Evolutionary conservation across 139 green algal species (phyloP), one percentile per base, ranked within the genome.

Genomic region (Tetraselmis striata): DNA sequence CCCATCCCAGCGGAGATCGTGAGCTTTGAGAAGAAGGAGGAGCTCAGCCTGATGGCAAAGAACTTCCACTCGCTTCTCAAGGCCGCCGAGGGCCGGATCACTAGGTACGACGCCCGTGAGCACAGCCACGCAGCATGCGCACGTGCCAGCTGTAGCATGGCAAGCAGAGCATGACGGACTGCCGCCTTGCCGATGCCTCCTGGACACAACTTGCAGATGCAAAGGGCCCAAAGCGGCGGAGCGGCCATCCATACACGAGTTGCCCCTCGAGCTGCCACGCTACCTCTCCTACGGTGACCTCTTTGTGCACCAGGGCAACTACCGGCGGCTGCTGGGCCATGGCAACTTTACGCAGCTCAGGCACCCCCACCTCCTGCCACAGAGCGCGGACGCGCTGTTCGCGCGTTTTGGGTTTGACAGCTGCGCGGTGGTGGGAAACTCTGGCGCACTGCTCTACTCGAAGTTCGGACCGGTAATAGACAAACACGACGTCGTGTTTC

Each of bases 231-330:
- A 67, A 18, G 5, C 45, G 11, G 45, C 5, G 45, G 45, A 67
- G 45, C 5, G 45, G 45, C 45, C 45, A 18, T 25, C 45, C 45
- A 67, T 67, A 5, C 45, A 67, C 11, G 5, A 5, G 45, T 18
- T 67, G 45, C 45, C 45, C 11, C 45, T 67, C 45, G 45, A 67
- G 45, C 45, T 67, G 11, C 5, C 45, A 5, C 45, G 45, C 5
- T 67, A 67, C 45, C 45, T 67, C 45, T 25, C 11, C 45, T 67
- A 67, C 74, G 23, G 25, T 2, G 74, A 77, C 74, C 25, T 29
- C 26, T 77, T 77, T 18, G n/a, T 77, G n/a, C 74, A 77, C 25
- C 25, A 31, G 74, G 74, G 74, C n/a, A 77, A 77, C 74, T 77
- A 77, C 74, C 26, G n/a, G 25, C 74, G 74, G 5, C 74, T 77